phyloP scores from a whole-genome alignment of 208 protist genomes.

The Trichomonas vaginalis region DNA sequence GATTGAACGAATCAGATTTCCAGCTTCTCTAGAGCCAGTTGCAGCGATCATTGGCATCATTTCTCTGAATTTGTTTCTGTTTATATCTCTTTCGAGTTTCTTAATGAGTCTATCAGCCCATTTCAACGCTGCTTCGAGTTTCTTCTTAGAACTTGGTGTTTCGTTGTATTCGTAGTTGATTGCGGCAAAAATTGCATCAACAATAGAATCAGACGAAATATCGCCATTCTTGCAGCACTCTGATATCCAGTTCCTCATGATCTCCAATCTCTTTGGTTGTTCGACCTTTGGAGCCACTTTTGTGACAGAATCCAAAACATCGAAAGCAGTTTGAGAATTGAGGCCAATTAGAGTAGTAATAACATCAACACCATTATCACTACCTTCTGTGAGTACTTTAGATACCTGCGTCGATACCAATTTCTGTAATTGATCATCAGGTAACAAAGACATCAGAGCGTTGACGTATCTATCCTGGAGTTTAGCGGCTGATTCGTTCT shows the following conservation, averaged over 20 bases:
- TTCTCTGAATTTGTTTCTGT: background rate
- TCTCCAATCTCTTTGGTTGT: background rate
- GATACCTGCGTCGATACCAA: background rate
- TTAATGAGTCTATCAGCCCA: background rate
- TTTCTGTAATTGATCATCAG: background rate
- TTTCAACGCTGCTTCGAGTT: background rate
- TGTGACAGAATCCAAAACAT: background rate
- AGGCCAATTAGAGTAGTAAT: background rate
- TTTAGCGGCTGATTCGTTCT: background rate
- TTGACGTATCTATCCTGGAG: background rate
- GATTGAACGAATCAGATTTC: background rate
- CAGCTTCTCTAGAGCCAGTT: background rate
- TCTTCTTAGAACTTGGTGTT: background rate
- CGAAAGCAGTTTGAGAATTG: background rate
- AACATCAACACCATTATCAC: background rate
- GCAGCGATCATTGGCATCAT: background rate
- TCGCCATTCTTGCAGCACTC: background rate
- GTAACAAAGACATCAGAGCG: background rate
- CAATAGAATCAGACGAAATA: background rate
- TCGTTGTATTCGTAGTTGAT: background rate
- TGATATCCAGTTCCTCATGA: background rate
- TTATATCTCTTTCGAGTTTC: background rate
- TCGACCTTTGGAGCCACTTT: background rate
- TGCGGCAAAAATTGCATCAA: background rate
- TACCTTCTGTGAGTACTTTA: background rate